Evolutionary conservation across 2,329 filamentous ascomycete genomes (phyloP).

Genomic region (Cryoendolithus antarcticus): DNA sequence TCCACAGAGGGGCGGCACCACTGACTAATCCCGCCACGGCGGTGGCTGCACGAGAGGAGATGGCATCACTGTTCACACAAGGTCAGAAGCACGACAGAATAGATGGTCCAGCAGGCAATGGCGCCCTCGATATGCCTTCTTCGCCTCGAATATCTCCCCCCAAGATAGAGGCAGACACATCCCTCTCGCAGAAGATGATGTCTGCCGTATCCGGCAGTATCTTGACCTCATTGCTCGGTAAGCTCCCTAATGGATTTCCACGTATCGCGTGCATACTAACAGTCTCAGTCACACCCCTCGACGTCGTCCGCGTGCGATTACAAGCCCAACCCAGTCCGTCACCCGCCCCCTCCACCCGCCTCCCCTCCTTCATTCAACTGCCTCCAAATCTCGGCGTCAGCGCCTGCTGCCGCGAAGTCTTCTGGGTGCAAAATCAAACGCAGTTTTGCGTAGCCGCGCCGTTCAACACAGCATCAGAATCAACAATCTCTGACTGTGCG

Average conservation of each 20-base stretch:
- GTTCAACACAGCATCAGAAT: conserved; percentile 15
- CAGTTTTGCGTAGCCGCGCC: conserved; percentile 62
- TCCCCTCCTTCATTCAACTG: conserved; percentile 49
- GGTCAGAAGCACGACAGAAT: conserved; percentile 29
- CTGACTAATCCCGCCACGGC: no score
- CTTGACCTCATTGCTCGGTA: conserved; percentile 78
- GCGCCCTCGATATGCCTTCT: conserved; percentile 8
- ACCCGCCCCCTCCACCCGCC: conserved; percentile 41
- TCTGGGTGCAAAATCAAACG: conserved; percentile 80
- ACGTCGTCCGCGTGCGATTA: conserved; percentile 88
- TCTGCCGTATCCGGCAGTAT: conserved; percentile 86
- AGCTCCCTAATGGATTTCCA: conserved; percentile 14
- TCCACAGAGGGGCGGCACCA: no score
- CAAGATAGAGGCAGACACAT: conserved; percentile 51
- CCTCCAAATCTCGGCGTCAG: conserved; percentile 83
- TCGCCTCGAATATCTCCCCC: conserved; percentile 8
- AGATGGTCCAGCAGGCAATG: conserved; percentile 9
- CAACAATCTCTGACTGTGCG: conserved; percentile 51
- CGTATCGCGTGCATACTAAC: conserved; percentile 3
- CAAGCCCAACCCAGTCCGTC: conserved; percentile 59
- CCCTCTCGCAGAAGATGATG: conserved; percentile 81
- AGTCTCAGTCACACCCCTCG: conserved; percentile 74
- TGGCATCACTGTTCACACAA: conserved; percentile 16
- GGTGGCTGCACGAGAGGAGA: conserved; percentile 2
- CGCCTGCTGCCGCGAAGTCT: conserved; percentile 91